phyloP scores from a whole-genome alignment of 352 stramenopile species.

The Phytophthora multivora region DNA sequence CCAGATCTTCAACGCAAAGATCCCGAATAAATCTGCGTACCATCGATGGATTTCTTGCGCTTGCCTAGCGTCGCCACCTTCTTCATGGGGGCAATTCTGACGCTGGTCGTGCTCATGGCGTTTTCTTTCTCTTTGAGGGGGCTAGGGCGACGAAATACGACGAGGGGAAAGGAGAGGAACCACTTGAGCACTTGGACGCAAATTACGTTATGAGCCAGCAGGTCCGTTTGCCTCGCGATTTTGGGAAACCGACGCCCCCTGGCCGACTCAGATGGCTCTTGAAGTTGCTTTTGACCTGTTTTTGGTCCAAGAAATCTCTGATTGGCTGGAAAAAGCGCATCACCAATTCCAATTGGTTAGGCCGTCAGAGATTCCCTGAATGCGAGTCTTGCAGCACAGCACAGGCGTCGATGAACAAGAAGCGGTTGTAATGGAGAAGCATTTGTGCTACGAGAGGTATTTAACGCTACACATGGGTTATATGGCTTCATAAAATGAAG shows the following conservation, averaged over 20 bases:
- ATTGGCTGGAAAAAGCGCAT: constrained; percentile 50
- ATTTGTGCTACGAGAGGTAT: too few relatives aligned
- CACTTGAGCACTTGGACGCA: constrained; percentile 41
- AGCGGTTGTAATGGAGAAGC: too few relatives aligned
- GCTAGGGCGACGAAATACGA: background rate
- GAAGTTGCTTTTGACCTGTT: constrained; percentile 44
- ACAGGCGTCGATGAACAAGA: too few relatives aligned
- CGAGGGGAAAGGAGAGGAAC: constrained; percentile 1
- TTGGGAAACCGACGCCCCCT: constrained; percentile 27
- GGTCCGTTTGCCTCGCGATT: background rate
- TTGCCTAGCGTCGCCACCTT: constrained; percentile 87
- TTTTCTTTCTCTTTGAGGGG: constrained; percentile 12
- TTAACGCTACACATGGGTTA: too few relatives aligned
- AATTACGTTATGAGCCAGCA: constrained; percentile 41
- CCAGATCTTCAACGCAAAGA: background rate
- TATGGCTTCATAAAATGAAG: too few relatives aligned
- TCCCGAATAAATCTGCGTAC: constrained; percentile 29
- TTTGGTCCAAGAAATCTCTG: constrained; percentile 10
- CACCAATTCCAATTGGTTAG: constrained; percentile 8
- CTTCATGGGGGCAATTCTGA: constrained; percentile 57
- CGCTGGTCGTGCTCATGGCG: constrained; percentile 19
- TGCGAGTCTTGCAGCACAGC: too few relatives aligned
- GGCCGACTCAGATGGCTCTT: constrained; percentile 26
- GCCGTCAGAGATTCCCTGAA: too few relatives aligned
- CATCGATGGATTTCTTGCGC: constrained; percentile 89